These are phyloP conservation scores for Suhomyces sp. DNA, from an alignment of 805 yeast species.

Conservation along the genomic window DNA sequence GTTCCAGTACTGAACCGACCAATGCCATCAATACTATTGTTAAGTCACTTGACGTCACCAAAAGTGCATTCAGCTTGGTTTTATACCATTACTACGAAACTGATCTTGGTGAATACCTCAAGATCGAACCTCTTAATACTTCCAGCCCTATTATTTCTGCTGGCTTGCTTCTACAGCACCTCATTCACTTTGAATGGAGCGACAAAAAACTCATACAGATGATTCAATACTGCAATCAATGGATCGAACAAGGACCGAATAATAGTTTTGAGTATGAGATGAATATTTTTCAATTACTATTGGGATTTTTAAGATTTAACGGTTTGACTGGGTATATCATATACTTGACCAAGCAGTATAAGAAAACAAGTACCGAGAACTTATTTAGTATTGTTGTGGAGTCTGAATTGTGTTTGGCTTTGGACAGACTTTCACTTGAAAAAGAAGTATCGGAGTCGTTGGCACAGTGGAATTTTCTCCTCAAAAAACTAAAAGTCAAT, in stretches of 20 bases:
- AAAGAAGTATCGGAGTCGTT: conserved; percentile 15
- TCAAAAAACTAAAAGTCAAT: conserved; percentile 10
- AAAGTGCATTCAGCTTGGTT: conserved; percentile 10
- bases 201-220: conserved; percentile 8
- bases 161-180: conserved; percentile 22
- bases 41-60: conserved; percentile 9
- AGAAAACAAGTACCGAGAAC: not conserved
- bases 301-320: conserved; percentile 24
- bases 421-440: conserved; percentile 3
- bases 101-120: conserved; percentile 5
- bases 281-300: conserved; percentile 21
- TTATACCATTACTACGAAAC: conserved; percentile 20
- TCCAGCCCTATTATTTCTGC: not conserved
- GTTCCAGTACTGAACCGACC: conserved; percentile 14
- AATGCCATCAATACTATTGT: conserved; percentile 16
- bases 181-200: conserved; percentile 20
- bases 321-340: conserved; percentile 21
- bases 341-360: conserved; percentile 20
- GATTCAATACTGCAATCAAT: conserved; percentile 10
- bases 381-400: conserved; percentile 7
- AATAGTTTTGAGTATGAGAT: conserved; percentile 20
- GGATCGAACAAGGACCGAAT: conserved; percentile 7
- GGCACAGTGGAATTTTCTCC: conserved; percentile 11
- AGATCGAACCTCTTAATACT: not conserved
- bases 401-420: conserved; percentile 12